Evolutionary conservation across 2,329 filamentous ascomycete species (phyloP).

Genomic region (Ophiostoma pallidulum): DNA sequence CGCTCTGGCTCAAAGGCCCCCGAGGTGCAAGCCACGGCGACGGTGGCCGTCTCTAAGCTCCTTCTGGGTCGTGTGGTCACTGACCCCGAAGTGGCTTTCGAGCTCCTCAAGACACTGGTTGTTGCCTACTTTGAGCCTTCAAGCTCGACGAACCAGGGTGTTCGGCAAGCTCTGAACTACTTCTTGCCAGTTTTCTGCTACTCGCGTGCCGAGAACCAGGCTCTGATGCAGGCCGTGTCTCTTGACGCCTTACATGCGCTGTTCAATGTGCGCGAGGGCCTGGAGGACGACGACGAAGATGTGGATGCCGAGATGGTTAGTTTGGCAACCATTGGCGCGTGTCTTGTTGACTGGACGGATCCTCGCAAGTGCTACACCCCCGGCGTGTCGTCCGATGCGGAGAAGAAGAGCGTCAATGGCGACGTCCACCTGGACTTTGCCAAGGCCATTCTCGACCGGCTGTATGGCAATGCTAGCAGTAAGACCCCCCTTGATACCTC

Average conservation of each 20-base stretch:
- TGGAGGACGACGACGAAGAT: slow-evolving; percentile 67
- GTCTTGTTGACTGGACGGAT: slow-evolving; percentile 91
- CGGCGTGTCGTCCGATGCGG: slow-evolving; percentile 39
- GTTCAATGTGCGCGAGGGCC: slow-evolving; percentile 59
- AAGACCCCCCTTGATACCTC: slow-evolving; percentile 26
- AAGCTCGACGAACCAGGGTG: slow-evolving; percentile 67
- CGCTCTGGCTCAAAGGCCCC: slow-evolving; percentile 57
- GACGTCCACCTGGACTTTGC: slow-evolving; percentile 76
- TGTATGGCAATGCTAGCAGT: slow-evolving; percentile 59
- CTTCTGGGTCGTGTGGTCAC: slow-evolving; percentile 72
- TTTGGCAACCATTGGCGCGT: slow-evolving; percentile 67
- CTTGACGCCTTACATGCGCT: slow-evolving; percentile 68
- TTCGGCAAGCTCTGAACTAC: slow-evolving; percentile 82
- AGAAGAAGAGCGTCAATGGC: slow-evolving; percentile 58
- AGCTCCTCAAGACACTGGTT: slow-evolving; percentile 76
- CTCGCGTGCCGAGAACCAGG: slow-evolving; percentile 71
- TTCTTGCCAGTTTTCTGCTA: slow-evolving; percentile 94
- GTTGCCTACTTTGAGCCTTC: slow-evolving; percentile 84
- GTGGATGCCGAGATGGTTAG: slow-evolving; percentile 70
- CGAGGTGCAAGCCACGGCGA: slow-evolving; percentile 72
- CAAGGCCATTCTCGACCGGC: slow-evolving; percentile 63
- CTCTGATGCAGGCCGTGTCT: slow-evolving; percentile 66
- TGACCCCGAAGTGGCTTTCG: slow-evolving; percentile 54
- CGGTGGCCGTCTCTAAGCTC: slow-evolving; percentile 74
- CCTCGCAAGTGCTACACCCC: slow-evolving; percentile 64